These are phyloP conservation scores for Durotheca rogersii DNA, from an alignment of 495 filamentous ascomycete species.

Conservation along the genomic window DNA sequence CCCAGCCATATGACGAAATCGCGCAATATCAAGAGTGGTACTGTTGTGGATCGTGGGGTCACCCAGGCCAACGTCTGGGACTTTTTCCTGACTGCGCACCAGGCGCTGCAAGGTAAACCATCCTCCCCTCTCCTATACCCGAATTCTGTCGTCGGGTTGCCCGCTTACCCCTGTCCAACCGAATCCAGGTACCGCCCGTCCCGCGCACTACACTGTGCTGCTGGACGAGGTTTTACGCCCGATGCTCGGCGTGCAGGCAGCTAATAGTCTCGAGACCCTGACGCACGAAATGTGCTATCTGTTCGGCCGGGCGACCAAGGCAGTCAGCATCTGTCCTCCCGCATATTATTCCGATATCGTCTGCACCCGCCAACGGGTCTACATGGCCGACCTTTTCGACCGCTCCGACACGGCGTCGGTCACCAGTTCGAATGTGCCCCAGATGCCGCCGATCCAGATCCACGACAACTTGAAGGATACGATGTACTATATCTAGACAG, in stretches of 20 bases:
- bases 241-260: conserved; percentile 43
- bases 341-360: conserved; percentile 82
- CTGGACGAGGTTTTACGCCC: conserved; percentile 69
- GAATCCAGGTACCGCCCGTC: conserved; percentile 69
- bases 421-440: conserved; percentile 10
- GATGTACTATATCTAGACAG: conserved; percentile 75
- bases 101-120: conserved; percentile 67
- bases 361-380: conserved; percentile 67
- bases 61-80: conserved; percentile 75
- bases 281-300: conserved; percentile 78
- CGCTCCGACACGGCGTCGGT: conserved; percentile 37
- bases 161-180: too few relatives aligned
- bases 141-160: not conserved
- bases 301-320: conserved; percentile 77
- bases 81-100: conserved; percentile 87
- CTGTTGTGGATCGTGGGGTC: conserved; percentile 84
- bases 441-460: conserved; percentile 37
- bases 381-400: conserved; percentile 61
- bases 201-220: conserved; percentile 76
- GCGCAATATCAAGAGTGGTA: conserved; percentile 71
- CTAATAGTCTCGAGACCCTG: conserved; percentile 61
- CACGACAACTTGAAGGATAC: conserved; percentile 56
- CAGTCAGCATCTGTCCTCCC: conserved; percentile 76
- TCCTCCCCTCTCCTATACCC: not conserved
- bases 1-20: conserved; percentile 51